Evolutionary conservation across 2,329 filamentous ascomycete species (phyloP), one percentile per base, ranked within the genome.

Genomic region (Ophiostoma piceae): DNA sequence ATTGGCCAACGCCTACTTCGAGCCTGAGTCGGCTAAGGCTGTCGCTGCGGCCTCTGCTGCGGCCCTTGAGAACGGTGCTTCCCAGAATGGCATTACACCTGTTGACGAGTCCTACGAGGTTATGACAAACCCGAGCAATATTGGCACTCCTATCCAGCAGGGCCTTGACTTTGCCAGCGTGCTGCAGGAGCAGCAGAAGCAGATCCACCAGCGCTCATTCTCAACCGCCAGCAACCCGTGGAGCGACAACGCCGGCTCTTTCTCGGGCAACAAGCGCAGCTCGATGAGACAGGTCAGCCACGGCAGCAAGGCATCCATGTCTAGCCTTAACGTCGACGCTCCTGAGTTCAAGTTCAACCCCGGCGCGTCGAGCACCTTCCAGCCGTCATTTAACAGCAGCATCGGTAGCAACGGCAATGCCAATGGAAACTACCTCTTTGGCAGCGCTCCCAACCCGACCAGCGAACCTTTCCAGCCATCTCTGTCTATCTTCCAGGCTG

Each of bases 241-340:
- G 88, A 83, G 82, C 35, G 85, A 88, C 67, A 78, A 80, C 7
- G 79, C 80, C 6, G 65, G 65, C 35, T 81, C 84, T 16, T 75
- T 77, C 60, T 75, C 79, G 35, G 77, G 78, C 64, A 66, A 66
- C 65, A 79, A 78, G 74, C 75, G 77, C 35, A 74, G 77, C 35
- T 75, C 78, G 29, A 76, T 80, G 39, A 80, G 81, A 62, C 80
- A 79, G 19, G 80, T 82, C 12, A 86, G 85, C 73, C 90, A 93
- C 75, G 84, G 83, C 22, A 90, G 88, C 76, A 92, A 90, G 75
- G 83, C 88, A 2, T 94, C 88, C 0, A 79, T 89, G 62, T 92
- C 92, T 0, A 94, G 89, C 74, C 85, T 98, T 74, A 98, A 98
- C 75, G 93, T 96, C 39, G 87, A 90, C 72, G 94, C 94, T 0